phyloP scores from a whole-genome alignment of 1,284 basidiomycete species.

The Heterobasidion irregulare region DNA sequence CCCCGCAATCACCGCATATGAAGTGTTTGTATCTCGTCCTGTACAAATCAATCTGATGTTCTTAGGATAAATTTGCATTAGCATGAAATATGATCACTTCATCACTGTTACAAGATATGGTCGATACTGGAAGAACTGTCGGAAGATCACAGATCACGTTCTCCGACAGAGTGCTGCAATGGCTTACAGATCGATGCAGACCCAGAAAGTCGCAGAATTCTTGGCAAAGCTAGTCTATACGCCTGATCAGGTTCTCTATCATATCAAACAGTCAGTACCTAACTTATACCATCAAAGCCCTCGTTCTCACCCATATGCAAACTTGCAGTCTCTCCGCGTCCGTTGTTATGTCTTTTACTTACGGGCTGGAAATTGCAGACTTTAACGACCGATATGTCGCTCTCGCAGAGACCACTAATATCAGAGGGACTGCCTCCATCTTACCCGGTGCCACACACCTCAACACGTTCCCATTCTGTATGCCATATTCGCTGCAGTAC shows the following conservation, averaged over 20 bases:
- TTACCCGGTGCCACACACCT: not conserved
- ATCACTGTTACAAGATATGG: not conserved
- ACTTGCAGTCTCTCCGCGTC: not conserved
- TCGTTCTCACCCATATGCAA: too few species aligned
- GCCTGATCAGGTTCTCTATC: not conserved
- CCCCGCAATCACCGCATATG: not conserved
- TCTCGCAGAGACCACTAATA: not conserved
- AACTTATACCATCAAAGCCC: not conserved
- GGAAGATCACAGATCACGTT: not conserved
- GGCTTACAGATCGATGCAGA: not conserved
- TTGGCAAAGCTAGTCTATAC: too few species aligned
- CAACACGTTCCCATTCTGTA: not conserved
- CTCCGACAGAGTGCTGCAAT: not conserved
- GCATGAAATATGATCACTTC: not conserved
- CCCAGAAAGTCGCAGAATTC: too few species aligned
- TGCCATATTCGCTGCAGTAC: too few species aligned
- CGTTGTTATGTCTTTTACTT: not conserved
- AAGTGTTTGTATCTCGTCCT: not conserved
- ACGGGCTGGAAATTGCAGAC: not conserved
- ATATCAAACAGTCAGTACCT: not conserved
- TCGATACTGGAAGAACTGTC: not conserved
- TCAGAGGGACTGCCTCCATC: not conserved
- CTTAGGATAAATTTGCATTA: not conserved
- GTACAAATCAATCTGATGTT: not conserved
- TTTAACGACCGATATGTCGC: not conserved